phyloP scores from a whole-genome alignment of 176 grass and related monocot species.

The Paspalum notatum region DNA sequence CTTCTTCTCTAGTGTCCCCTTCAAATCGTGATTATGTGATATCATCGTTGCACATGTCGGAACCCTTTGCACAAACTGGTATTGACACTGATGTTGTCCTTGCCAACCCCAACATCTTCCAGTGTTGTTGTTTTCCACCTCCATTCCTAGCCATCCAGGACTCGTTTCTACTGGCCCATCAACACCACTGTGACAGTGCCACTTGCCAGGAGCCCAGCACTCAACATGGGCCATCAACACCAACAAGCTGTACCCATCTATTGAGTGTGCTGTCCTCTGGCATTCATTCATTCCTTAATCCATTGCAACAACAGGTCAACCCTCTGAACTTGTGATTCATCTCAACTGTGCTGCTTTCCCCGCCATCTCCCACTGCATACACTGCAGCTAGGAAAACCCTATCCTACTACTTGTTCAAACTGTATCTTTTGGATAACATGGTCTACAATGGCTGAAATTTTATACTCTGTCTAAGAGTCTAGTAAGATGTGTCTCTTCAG shows the following conservation, averaged over 20 bases:
- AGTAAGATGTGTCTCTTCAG: too few species aligned
- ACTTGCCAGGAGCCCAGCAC: too few species aligned
- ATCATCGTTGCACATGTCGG: not conserved
- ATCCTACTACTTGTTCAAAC: too few species aligned
- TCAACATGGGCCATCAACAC: too few species aligned
- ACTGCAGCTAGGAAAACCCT: not conserved
- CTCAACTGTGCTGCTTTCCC: not conserved
- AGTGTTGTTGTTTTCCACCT: not conserved
- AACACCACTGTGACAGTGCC: too few species aligned
- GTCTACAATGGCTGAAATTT: not conserved
- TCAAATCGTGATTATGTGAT: not conserved
- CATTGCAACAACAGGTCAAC: not conserved
- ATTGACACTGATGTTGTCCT: not conserved
- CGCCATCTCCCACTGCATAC: not conserved
- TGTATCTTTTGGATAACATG: too few species aligned
- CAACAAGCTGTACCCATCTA: too few species aligned
- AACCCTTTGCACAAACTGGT: not conserved
- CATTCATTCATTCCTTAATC: not conserved
- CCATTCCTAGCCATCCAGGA: not conserved
- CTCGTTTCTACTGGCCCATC: not conserved
- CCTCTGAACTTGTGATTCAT: not conserved
- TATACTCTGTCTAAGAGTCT: not conserved
- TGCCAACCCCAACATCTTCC: not conserved
- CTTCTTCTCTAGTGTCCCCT: not conserved
- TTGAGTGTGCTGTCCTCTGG: too few species aligned